phyloP scores from a whole-genome alignment of 179 eudicot species.

The Gypsophila paniculata region DNA sequence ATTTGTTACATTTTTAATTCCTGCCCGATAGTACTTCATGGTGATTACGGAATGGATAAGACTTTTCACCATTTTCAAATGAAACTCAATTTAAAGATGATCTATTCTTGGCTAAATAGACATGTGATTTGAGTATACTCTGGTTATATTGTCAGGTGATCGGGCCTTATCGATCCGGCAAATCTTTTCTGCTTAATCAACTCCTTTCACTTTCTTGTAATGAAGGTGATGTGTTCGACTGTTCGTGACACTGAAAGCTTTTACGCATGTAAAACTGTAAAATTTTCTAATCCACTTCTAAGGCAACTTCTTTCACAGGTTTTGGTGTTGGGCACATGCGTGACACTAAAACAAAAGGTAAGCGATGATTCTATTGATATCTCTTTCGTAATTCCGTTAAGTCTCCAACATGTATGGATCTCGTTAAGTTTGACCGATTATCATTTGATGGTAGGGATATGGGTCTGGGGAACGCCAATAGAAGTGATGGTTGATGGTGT shows the following conservation, averaged over 20 bases:
- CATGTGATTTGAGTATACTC: constrained; percentile 8
- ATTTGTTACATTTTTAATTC: constrained; percentile 4
- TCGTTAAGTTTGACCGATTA: background rate
- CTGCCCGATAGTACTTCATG: background rate
- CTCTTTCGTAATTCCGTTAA: background rate
- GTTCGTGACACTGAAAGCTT: background rate
- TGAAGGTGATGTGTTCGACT: constrained; percentile 47
- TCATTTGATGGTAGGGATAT: constrained; percentile 51
- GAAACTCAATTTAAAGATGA: background rate
- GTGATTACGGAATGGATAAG: background rate
- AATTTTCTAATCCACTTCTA: constrained; percentile 5
- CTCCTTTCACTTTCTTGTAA: constrained; percentile 89
- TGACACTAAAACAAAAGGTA: constrained; percentile 95
- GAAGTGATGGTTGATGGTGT: constrained; percentile 79
- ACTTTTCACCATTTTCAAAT: background rate
- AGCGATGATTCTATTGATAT: background rate
- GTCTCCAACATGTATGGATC: background rate
- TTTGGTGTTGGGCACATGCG: constrained; percentile 99
- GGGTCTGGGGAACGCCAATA: constrained; percentile 96
- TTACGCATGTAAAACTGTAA: constrained; percentile 1
- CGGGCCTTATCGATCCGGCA: constrained; percentile 97
- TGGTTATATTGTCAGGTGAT: constrained; percentile 57
- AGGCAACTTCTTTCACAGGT: constrained; percentile 42
- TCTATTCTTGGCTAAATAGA: background rate
- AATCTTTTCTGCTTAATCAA: constrained; percentile 90